A percentile compares a stretch with the other conserved stretches of the same genome.
Conservation (phyloP, 441 rosid species). For the Erodium chrysanthum region DNA sequence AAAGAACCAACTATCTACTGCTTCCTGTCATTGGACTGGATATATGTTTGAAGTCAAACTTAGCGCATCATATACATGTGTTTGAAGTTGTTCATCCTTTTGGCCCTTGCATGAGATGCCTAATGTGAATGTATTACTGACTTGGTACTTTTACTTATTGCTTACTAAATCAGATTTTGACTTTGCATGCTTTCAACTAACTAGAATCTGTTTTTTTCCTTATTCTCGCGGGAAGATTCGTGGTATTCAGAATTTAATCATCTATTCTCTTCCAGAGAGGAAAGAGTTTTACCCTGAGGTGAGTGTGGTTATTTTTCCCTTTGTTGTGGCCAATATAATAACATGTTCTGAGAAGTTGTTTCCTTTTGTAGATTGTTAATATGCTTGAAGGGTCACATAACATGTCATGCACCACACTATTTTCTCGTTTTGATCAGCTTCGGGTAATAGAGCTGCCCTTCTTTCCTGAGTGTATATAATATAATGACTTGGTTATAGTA, state of each 20-base stretch:
- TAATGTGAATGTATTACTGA: background rate
- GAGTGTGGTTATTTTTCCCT: conserved; percentile 15
- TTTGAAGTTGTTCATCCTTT: too few relatives aligned
- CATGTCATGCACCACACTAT: conserved; percentile 66
- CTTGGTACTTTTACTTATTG: background rate
- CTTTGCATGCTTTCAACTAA: background rate
- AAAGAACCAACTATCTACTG: too few relatives aligned
- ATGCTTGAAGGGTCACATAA: conserved; percentile 64
- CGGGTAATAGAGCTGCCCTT: conserved; percentile 38
- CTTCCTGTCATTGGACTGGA: too few relatives aligned
- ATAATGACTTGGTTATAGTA: background rate
- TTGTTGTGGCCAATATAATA: background rate
- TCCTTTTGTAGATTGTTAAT: conserved; percentile 55
- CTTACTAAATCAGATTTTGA: background rate
- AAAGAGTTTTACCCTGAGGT: conserved; percentile 94
- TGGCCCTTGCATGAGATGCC: too few relatives aligned
- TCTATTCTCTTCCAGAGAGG: conserved; percentile 85
- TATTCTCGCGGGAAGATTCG: conserved; percentile 53
- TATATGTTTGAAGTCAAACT: too few relatives aligned
- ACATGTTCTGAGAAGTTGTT: background rate
- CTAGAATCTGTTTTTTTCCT: conserved; percentile 5
- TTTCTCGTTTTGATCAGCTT: conserved; percentile 57
- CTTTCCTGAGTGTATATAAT: background rate
- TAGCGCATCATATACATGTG: too few relatives aligned
- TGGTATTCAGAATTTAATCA: conserved; percentile 64